A percentile compares a stretch with the other conserved stretches of the same genome.
Conservation (phyloP, 164 flowering plant species). For the Tetracentron sinense region DNA sequence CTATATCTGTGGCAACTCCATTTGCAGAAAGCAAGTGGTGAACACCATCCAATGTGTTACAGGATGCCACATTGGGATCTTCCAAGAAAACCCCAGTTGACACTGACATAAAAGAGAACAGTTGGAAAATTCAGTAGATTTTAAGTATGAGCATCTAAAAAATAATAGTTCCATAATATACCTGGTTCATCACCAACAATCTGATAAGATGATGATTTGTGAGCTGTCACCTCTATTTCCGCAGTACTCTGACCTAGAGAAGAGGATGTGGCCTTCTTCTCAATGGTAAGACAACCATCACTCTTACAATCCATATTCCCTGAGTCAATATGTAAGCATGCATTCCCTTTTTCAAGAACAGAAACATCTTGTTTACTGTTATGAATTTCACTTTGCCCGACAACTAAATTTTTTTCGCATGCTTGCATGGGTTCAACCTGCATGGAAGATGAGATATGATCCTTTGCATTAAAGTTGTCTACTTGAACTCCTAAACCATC, state of each 20-base stretch:
- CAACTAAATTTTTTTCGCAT: constrained; percentile 11
- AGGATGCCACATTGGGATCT: constrained; percentile 5
- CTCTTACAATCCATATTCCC: constrained; percentile 13
- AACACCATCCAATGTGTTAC: constrained; percentile 15
- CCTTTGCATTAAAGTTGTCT: constrained; percentile 11
- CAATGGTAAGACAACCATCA: constrained; percentile 14
- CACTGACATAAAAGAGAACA: constrained; percentile 12
- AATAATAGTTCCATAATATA: constrained; percentile 6
- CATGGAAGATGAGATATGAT: constrained; percentile 12
- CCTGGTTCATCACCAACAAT: constrained; percentile 24
- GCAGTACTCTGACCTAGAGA: constrained; percentile 8
- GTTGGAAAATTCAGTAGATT: background rate
- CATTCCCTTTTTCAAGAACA: constrained; percentile 18
- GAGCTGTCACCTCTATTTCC: constrained; percentile 5
- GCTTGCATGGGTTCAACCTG: constrained; percentile 17
- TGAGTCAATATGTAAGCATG: constrained; percentile 9
- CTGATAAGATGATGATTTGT: constrained; percentile 8
- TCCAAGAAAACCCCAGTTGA: constrained; percentile 17
- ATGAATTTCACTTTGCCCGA: constrained; percentile 14
- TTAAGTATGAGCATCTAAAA: background rate
- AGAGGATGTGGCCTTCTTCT: constrained; percentile 13
- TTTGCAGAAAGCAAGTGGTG: constrained; percentile 9
- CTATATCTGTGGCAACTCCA: constrained; percentile 8
- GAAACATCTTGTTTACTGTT: constrained; percentile 11
- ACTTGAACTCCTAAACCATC: constrained; percentile 10